Conservation (phyloP, 768 basidiomycete genomes). For the Termitomyces bulborhizus region DNA sequence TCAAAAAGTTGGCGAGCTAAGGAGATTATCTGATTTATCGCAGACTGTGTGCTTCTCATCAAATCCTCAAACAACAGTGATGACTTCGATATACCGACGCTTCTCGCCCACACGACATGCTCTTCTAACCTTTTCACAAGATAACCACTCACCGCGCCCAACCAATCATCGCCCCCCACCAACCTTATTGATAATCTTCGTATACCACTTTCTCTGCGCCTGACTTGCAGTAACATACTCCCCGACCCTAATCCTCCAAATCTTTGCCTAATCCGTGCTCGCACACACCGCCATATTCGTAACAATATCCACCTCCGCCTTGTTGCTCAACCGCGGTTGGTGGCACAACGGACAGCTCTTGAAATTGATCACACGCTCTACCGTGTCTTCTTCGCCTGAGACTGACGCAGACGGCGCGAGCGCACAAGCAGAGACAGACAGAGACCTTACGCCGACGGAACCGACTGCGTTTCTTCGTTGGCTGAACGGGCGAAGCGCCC, state of each 20-base stretch:
- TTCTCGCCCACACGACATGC: background rate
- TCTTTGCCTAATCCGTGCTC: constrained; percentile 84
- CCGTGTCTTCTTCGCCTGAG: constrained; percentile 21
- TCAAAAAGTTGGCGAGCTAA: no score
- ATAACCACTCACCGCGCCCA: constrained; percentile 76
- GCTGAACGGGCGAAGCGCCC: background rate
- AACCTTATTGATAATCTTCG: constrained; percentile 82
- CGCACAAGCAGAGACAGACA: background rate
- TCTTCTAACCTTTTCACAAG: no score
- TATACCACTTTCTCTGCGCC: constrained; percentile 97
- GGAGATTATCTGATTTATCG: no score
- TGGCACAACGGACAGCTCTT: constrained; percentile 94
- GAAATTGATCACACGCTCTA: constrained; percentile 92
- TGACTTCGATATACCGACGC: background rate
- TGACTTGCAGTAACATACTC: constrained; percentile 93
- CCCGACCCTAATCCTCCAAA: constrained; percentile 85
- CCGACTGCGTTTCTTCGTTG: constrained; percentile 10
- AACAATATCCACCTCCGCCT: constrained; percentile 90
- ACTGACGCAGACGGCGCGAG: background rate
- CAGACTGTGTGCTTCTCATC: background rate
- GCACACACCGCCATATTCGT: constrained; percentile 98
- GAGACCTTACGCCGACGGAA: constrained; percentile 11
- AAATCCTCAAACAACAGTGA: background rate
- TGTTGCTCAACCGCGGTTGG: constrained; percentile 74
- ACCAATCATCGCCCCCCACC: constrained; percentile 79